Base-by-base conservation (phyloP, 208 protist species). In the Acanthamoeba rhysodes region DNA sequence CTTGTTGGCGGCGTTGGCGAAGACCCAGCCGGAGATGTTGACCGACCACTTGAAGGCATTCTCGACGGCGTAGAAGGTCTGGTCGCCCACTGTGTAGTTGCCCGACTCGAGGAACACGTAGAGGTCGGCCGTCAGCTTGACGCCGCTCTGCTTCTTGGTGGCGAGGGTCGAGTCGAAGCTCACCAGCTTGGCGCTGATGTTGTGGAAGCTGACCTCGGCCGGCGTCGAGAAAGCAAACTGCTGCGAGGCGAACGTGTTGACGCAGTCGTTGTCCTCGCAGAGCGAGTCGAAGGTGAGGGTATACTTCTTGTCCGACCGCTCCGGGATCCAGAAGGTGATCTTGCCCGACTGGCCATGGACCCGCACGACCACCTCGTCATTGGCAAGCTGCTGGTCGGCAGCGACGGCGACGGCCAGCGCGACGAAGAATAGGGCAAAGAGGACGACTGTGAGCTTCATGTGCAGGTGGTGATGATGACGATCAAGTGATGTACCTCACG, bases 81-180 rank as follows among this genome's bases (percentile, higher is more conserved):
- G 72, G 20, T 80, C 9, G 27, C 72, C 72, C n/a, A 80, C 72
- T 0, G 72, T 48, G 72, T 80, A 80, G 72, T 80, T 80, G 41
- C 72, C 72, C 3, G 72, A 16, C 72, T 80, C 72, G 32, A 80
- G 72, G 72, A 80, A 80, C 18, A 80, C 34, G 72, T 80, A 80
- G 32, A 80, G 72, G 72, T 80, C 72, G 72, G 72, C 72, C 24
- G 32, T 45, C 4, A 80, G 32, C 34, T 48, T 22, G 72, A 48
- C 72, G 29, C 32, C 32, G 72, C 18, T 45, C 34, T 80, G 29
- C 72, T 24, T 68, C 62, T 24, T 32, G 62, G 62, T 70, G 27
- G 62, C 16, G 62, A 80, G 34, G 34, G 20, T 22, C 8, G 72
- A 37, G 14, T 80, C 29, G 72, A 80, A 80, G 32, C 16, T 80